Evolutionary conservation across 495 filamentous ascomycete genomes (phyloP).

Genomic region (Trichoderma asperelloides): DNA sequence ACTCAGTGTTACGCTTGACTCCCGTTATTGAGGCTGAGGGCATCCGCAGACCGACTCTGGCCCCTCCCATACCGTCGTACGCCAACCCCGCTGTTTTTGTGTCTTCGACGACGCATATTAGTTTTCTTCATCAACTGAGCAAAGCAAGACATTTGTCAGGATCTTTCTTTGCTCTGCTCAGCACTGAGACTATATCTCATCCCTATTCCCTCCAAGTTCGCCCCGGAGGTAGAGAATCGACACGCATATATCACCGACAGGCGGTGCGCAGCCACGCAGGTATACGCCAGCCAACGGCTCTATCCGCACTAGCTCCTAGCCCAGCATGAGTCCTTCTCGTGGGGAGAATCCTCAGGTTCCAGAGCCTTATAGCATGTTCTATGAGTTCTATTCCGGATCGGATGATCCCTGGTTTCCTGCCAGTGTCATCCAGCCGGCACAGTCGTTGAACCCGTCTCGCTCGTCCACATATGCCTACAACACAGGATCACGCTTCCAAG

Average conservation of each 20-base stretch:
- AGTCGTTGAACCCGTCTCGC: background rate
- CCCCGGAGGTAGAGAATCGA: background rate
- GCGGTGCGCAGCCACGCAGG: background rate
- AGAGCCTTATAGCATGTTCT: background rate
- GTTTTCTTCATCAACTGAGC: background rate
- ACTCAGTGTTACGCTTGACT: background rate
- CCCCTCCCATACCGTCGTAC: background rate
- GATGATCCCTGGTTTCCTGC: background rate
- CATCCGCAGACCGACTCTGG: background rate
- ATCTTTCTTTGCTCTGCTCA: background rate
- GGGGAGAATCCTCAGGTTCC: background rate
- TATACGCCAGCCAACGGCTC: background rate
- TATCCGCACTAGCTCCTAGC: background rate
- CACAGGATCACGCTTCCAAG: background rate
- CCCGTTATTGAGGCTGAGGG: background rate
- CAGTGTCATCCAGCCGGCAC: background rate
- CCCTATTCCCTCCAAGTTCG: background rate
- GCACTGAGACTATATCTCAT: background rate
- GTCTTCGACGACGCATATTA: background rate
- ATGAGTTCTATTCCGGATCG: background rate
- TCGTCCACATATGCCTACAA: background rate
- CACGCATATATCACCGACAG: background rate
- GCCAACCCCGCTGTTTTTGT: background rate
- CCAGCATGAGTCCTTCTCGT: background rate
- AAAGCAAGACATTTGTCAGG: background rate